Percentiles rank a stretch among this genome's conserved stretches.
phyloP scores from a whole-genome alignment of 2,329 filamentous ascomycete genomes.

The Ampelomyces quisqualis region DNA sequence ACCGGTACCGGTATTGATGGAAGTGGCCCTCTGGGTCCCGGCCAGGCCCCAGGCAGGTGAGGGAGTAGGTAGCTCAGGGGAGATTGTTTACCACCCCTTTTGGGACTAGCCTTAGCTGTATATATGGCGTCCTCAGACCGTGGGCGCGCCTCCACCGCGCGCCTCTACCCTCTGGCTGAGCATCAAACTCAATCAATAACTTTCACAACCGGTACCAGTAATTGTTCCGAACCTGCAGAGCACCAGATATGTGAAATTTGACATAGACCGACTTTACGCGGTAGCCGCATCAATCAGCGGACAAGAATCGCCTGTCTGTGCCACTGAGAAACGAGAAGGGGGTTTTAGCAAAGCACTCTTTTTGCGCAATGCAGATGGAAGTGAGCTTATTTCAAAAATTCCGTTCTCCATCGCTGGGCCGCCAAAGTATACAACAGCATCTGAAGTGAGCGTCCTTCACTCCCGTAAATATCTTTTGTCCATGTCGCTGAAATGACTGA shows the following conservation, averaged over 20 bases:
- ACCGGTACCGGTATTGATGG: too few species aligned
- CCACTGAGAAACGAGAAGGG: constrained; percentile 38
- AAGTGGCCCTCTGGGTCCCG: too few species aligned
- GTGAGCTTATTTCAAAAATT: constrained; percentile 20
- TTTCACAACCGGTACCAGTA: too few species aligned
- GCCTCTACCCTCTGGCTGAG: too few species aligned
- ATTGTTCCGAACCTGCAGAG: too few species aligned
- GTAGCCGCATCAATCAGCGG: constrained; percentile 21
- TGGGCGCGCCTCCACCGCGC: too few species aligned
- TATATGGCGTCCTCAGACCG: too few species aligned
- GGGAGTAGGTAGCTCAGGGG: too few species aligned
- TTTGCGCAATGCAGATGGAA: constrained; percentile 22
- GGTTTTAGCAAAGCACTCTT: constrained; percentile 37
- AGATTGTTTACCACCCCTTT: too few species aligned
- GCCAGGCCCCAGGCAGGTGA: too few species aligned
- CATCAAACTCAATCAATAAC: too few species aligned
- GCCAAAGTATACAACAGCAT: constrained; percentile 36
- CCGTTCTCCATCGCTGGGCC: constrained; percentile 36
- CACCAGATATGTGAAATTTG: constrained; percentile 32
- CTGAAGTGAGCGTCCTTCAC: constrained; percentile 41
- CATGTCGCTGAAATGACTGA: constrained; percentile 18
- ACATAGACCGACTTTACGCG: constrained; percentile 30
- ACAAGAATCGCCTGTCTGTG: constrained; percentile 20
- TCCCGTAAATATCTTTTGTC: constrained; percentile 6
- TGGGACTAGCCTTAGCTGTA: too few species aligned